Evolutionary conservation across 2,329 filamentous ascomycete species (phyloP).

Genomic region (Coniochaeta hoffmannii): DNA sequence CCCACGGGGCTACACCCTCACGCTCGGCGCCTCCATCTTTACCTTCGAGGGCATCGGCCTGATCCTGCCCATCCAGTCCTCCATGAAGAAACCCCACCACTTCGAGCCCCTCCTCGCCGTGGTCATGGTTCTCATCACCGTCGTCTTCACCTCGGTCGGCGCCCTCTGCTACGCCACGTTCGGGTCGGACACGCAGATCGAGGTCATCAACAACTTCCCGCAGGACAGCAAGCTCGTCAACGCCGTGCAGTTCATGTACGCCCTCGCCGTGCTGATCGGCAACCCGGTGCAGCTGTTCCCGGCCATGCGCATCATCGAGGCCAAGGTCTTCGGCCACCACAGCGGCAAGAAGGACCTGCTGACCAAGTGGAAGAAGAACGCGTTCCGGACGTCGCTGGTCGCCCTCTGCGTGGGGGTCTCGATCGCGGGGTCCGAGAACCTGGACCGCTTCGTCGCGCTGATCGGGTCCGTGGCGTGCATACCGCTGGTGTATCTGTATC

Average conservation of each 20-base stretch:
- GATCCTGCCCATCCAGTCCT: constrained; percentile 68
- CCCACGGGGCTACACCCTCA: constrained; percentile 59
- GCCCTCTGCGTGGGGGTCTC: constrained; percentile 52
- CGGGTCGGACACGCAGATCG: constrained; percentile 59
- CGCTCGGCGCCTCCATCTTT: constrained; percentile 67
- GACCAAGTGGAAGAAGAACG: constrained; percentile 74
- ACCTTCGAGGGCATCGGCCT: constrained; percentile 74
- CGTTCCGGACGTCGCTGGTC: constrained; percentile 50
- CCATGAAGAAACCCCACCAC: constrained; percentile 62
- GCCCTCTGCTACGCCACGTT: constrained; percentile 70
- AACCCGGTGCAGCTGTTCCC: constrained; percentile 71
- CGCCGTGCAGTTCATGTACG: constrained; percentile 67
- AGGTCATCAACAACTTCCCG: constrained; percentile 71
- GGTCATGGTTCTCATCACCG: constrained; percentile 67
- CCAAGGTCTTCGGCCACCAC: constrained; percentile 56
- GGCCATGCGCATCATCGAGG: constrained; percentile 64
- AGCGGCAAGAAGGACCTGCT: constrained; percentile 57
- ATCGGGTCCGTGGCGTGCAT: constrained; percentile 70
- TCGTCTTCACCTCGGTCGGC: constrained; percentile 66
- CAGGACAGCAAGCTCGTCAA: constrained; percentile 67
- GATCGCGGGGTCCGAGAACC: constrained; percentile 57
- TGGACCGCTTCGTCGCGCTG: constrained; percentile 68
- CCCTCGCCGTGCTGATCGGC: constrained; percentile 64
- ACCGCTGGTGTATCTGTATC: constrained; percentile 71
- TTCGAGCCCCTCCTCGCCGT: constrained; percentile 59